phyloP scores from a whole-genome alignment of 192 early-diverging fungal genomes.

The Entomortierella parvispora region DNA sequence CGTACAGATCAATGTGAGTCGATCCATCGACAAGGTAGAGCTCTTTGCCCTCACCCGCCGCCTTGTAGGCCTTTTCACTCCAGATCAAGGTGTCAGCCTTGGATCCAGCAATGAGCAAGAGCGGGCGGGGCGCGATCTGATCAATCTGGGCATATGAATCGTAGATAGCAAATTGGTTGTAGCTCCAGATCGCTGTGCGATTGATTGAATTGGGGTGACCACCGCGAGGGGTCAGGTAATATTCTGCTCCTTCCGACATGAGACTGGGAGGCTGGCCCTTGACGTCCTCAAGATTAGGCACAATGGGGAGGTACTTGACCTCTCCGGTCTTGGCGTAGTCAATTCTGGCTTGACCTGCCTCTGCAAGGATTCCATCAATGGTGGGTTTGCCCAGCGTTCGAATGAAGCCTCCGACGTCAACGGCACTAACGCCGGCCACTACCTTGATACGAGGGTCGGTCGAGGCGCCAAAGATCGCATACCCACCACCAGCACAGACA shows the following conservation, averaged over 20 bases:
- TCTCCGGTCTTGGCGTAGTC: slow-evolving; percentile 24
- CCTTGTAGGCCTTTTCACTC: slow-evolving; percentile 11
- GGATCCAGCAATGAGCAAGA: slow-evolving; percentile 33
- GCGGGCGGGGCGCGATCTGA: slow-evolving; percentile 21
- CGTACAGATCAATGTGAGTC: slow-evolving; percentile 42
- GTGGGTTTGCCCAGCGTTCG: slow-evolving; percentile 5
- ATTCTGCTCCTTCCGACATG: slow-evolving; percentile 28
- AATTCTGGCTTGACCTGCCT: slow-evolving; percentile 16
- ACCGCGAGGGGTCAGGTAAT: slow-evolving; percentile 38
- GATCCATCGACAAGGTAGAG: slow-evolving; percentile 25
- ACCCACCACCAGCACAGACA: slow-evolving; percentile 45
- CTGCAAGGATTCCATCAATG: slow-evolving; percentile 6
- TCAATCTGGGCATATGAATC: slow-evolving; percentile 16
- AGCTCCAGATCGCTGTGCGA: slow-evolving; percentile 19
- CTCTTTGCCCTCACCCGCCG: slow-evolving; percentile 34
- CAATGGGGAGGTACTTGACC: slow-evolving; percentile 17
- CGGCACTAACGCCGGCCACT: slow-evolving; percentile 13
- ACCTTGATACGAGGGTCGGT: slow-evolving; percentile 32
- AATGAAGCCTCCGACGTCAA: slow-evolving; percentile 13
- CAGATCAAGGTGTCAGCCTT: slow-evolving; percentile 40
- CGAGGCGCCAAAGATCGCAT: slow-evolving; percentile 11
- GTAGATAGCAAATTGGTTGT: slow-evolving; percentile 15
- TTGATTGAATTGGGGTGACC: slow-evolving; percentile 19
- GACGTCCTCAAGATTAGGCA: slow-evolving; percentile 1
- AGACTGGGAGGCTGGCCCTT: slow-evolving; percentile 9